Evolutionary conservation across 257 asterid species (phyloP), one percentile per base, ranked within the genome.

Genomic region (Avicennia marina): DNA sequence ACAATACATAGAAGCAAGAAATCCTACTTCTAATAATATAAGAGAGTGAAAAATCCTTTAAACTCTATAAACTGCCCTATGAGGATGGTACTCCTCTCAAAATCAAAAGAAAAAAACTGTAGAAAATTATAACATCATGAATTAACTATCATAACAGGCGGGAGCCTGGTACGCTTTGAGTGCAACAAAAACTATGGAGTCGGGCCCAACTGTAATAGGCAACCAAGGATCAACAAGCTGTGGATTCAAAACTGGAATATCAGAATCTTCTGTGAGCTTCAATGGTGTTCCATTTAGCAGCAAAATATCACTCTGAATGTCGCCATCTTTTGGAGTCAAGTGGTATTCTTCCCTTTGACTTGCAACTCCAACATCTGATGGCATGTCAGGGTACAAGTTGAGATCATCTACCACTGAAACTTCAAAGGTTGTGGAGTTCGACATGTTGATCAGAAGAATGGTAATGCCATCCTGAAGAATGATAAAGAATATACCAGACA

Each of bases 261-360:
- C 91, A 15, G 9, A 70, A 6, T 74, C 49, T 34, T 29, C 66
- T 5, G 97, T 89, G 24, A 85, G 84, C 80, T 71, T 71, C 81
- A 89, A 68, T 2, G 91, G 87, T 22, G 55, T 55, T 3, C 89
- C 90, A 62, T 85, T 89, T 27, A 85, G 68, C 72, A 86, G 53
- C 74, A 89, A 29, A 0, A 81, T 78, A 46, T 83, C 89, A 62
- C 91, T 89, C n/a, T 73, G 84, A 10, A 89, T 78, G 51, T 86
- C 70, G 2, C 91, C 97, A 45, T 63, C 80, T 61, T 79, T 33
- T 7, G 97, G 95, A 1, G 87, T 81, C 62, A 89, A 53, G 66
- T 89, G 95, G 53, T 83, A 89, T 68, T 86, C 97, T 70, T 86
- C 89, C 63, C 97, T 81, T 15, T 19, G 31, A n/a, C 38, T 26